Base-by-base conservation (phyloP, 805 yeast species). In the Sugiyamaella smithiae region DNA sequence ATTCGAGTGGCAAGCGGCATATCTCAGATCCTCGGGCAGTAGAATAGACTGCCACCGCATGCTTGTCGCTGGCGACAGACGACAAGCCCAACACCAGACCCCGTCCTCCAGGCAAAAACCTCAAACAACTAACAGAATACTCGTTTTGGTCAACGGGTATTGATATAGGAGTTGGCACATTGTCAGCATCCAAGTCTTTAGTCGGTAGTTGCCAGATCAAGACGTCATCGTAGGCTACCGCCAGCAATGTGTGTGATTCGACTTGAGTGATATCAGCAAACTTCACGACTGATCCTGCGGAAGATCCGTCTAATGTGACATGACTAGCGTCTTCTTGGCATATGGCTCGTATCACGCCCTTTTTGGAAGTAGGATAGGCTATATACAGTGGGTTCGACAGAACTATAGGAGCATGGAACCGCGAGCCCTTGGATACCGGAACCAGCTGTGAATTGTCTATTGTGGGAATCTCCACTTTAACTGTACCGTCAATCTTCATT, bases 351-450 rank as follows among this genome's bases (percentile, higher is more conserved):
- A 57, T 25, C 20, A 48, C 28, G 8, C 60, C 56, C 11, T 43
- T 48, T 42, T 56, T 56, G 11, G 58, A 48, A 1, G 60, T 46
- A 1, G 60, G 49, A 42, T 56, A 57, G 14, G 49, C 57, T 32
- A 57, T 56, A 24, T 48, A 53, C 23, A 32, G 28, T 12, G 42
- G 43, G 19, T 49, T 54, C 17, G 60, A 57, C 12, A 28, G 44
- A 5, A 57, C 46, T 32, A 48, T 20, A 4, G 53, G 45, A 3
- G 35, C 24, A 16, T 42, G 45, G 43, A 49, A 45, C 33, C 45
- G 44, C 8, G 53, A 46, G n/a, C 51, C 38, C 33, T 50, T 54
- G 12, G 59, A 49, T 33, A 56, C 59, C 5, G 59, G 59, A 11
- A 49, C 45, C 16, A 49, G 45, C 22, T 28, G 23, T 2, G 33